Percentiles rank a stretch among this genome's conserved stretches.
Evolutionary conservation across 179 eudicot genomes (phyloP).

Genomic region (Nepenthes alata): DNA sequence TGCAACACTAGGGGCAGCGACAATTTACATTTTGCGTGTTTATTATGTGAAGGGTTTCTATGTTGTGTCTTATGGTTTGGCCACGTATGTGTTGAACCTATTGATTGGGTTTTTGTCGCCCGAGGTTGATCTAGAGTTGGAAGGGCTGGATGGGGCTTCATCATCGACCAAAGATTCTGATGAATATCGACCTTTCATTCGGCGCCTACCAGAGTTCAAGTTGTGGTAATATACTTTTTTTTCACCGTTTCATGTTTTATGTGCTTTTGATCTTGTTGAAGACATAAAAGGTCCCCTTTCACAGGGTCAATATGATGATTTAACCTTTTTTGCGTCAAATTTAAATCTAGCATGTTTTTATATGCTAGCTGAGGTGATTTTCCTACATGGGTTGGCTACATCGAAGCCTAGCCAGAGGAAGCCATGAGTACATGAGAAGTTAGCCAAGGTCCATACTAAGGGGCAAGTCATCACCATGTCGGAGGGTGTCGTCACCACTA

Average conservation of each 20-base stretch:
- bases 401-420: too few relatives aligned
- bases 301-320: background rate
- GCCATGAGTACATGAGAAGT: background rate
- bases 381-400: too few relatives aligned
- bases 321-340: background rate
- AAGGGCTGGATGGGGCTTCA: constrained; percentile 37
- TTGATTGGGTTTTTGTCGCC: constrained; percentile 56
- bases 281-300: background rate
- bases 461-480: too few relatives aligned
- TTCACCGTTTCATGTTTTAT: background rate
- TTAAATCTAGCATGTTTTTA: background rate
- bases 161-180: constrained; percentile 29
- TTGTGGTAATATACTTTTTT: constrained; percentile 27
- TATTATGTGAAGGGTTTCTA: constrained; percentile 38
- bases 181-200: constrained; percentile 39
- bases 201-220: constrained; percentile 44
- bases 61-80: constrained; percentile 47
- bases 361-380: background rate
- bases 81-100: constrained; percentile 46
- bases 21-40: constrained; percentile 32
- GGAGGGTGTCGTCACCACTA: too few relatives aligned
- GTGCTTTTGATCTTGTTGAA: background rate
- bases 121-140: constrained; percentile 43
- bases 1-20: constrained; percentile 28
- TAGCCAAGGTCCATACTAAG: too few relatives aligned